Evolutionary conservation across 1,284 basidiomycete genomes (phyloP), one percentile per base, ranked within the genome.

Genomic region (Cutaneotrichosporon spelunceum): DNA sequence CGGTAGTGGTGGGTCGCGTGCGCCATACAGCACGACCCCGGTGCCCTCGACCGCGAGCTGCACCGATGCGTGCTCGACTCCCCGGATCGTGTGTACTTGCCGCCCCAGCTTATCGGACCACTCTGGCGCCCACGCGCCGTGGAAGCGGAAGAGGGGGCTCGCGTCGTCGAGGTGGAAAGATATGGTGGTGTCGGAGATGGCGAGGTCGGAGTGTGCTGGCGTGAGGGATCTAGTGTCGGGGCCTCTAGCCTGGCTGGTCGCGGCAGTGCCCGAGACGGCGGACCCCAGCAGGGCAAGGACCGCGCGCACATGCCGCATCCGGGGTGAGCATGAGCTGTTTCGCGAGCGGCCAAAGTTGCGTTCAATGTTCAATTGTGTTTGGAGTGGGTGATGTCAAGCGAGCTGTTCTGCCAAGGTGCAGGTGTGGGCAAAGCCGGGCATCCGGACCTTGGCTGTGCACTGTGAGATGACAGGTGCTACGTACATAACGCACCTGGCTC

Each of bases 221-320:
- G 39, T n/a, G 4, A 42, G 19, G 39, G 39, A 42, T 42, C 39
- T 19, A 8, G 39, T 6, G 39, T n/a, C 11, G 19, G 39, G 19
- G n/a, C 39, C 45, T 48, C 45, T 24, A 48, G 23, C 16, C 13
- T n/a, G 39, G 39, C 23, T 48, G 23, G 10, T 11, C 45, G 45
- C 23, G 16, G 45, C 23, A 13, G 45, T 11, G 23, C 45, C 45
- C 45, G 45, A 24, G 23, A 24, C 45, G 23, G 45, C 45, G 16
- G 45, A 24, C 45, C 45, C 45, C 23, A 48, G 45, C 9, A 48
- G 45, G 45, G 45, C 45, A 48, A 48, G 45, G 45, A 48, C 23
- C 45, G 45, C 45, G 23, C 21, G 45, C 45, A 27, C 45, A 48
- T 48, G 45, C 45, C 45, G 45, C 45, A 48, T 48, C 23, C 45